phyloP scores from a whole-genome alignment of 108 stramenopile genomes.

The Cyclotella kingstonii region DNA sequence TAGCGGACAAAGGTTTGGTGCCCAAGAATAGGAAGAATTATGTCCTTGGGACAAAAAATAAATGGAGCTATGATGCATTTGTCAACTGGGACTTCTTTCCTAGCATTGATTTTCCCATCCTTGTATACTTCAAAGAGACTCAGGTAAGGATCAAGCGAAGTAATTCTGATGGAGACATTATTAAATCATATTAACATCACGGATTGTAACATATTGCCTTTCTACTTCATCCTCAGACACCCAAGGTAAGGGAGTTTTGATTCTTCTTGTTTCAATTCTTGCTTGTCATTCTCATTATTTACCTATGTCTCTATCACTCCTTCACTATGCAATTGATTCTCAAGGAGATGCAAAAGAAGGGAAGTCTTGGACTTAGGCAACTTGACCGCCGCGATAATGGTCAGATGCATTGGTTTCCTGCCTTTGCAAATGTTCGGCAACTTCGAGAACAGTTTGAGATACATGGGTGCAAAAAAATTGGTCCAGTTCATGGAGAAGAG shows the following conservation, averaged over 20 bases:
- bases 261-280: no score
- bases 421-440: constrained; percentile 42
- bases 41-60: constrained; percentile 39
- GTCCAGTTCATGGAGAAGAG: constrained; percentile 41
- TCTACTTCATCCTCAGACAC: constrained; percentile 18
- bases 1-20: constrained; percentile 29
- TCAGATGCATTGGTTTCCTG: constrained; percentile 47
- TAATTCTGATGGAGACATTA: not conserved
- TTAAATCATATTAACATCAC: not conserved
- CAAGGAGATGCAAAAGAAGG: constrained; percentile 48
- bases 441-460: constrained; percentile 46
- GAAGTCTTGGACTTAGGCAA: constrained; percentile 41
- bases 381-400: constrained; percentile 43
- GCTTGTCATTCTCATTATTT: no score
- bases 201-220: no score
- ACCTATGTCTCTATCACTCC: no score
- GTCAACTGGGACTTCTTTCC: constrained; percentile 54
- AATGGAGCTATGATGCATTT: constrained; percentile 37
- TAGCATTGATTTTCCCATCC: constrained; percentile 37
- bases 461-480: constrained; percentile 38
- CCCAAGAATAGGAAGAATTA: constrained; percentile 40
- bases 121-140: constrained; percentile 55
- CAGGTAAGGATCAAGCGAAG: not conserved
- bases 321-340: no score
- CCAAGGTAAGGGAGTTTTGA: constrained; percentile 21